Conservation (phyloP, 2,329 filamentous ascomycete species). For the Ceratocystis smalleyi region DNA sequence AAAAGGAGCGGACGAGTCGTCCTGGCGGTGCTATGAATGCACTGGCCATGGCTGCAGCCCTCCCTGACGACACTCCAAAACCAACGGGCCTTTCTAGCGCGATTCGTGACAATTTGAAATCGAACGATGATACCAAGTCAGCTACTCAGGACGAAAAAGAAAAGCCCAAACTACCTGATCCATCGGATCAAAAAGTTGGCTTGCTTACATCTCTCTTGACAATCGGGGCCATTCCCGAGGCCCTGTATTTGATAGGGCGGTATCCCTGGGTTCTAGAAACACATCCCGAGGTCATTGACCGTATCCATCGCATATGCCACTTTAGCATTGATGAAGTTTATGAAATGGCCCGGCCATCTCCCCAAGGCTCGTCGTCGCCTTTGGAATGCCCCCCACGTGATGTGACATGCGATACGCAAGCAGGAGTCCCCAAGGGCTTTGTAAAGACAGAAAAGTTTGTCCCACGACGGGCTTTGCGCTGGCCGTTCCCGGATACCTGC, state of each 20-base stretch:
- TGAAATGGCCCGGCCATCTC: constrained; percentile 19
- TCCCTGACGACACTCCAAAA: constrained; percentile 61
- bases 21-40: constrained; percentile 67
- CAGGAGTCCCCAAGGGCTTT: constrained; percentile 51
- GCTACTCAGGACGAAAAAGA: constrained; percentile 34
- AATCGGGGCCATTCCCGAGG: constrained; percentile 83
- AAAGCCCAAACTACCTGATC: constrained; percentile 47
- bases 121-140: constrained; percentile 13
- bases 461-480: constrained; percentile 55
- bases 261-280: constrained; percentile 86
- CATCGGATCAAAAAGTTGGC: constrained; percentile 73
- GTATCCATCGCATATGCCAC: constrained; percentile 69
- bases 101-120: constrained; percentile 24
- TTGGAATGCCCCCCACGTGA: constrained; percentile 8
- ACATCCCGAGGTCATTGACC: constrained; percentile 64
- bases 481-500: constrained; percentile 67
- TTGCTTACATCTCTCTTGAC: constrained; percentile 73
- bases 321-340: constrained; percentile 66
- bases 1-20: constrained; percentile 56
- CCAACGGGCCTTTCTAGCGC: constrained; percentile 31
- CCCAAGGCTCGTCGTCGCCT: not conserved
- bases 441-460: constrained; percentile 45
- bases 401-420: constrained; percentile 43
- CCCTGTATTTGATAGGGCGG: constrained; percentile 77
- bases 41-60: constrained; percentile 67